Evolutionary conservation across 2,329 filamentous ascomycete genomes (phyloP).

Genomic region (Penicillium sp.): DNA sequence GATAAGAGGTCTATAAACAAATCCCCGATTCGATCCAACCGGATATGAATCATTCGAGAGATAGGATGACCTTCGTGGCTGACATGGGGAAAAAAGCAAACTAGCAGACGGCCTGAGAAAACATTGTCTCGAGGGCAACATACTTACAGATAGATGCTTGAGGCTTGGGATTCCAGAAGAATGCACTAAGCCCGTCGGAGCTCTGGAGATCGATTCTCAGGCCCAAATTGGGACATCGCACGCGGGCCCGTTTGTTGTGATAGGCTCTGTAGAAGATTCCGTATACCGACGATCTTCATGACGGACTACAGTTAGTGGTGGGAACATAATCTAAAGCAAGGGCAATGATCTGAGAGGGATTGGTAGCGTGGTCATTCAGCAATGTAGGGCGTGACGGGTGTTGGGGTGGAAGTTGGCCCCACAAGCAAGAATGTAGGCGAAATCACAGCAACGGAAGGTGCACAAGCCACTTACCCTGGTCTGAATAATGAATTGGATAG

Average conservation of each 20-base stretch:
- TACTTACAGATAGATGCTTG: slow-evolving; percentile 19
- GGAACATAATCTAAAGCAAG: background rate
- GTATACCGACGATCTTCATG: slow-evolving; percentile 17
- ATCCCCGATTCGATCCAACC: slow-evolving; percentile 10
- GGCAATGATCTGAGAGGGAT: background rate
- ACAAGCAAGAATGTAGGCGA: slow-evolving; percentile 19
- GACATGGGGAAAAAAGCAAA: slow-evolving; percentile 2
- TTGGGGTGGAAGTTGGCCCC: slow-evolving; percentile 11
- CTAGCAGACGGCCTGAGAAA: too few relatives aligned
- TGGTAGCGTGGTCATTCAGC: slow-evolving; percentile 10
- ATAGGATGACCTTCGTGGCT: slow-evolving; percentile 3
- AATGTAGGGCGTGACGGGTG: slow-evolving; percentile 22
- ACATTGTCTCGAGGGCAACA: background rate
- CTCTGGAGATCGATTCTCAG: slow-evolving; percentile 4
- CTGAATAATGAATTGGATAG: background rate
- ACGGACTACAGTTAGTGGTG: slow-evolving; percentile 1
- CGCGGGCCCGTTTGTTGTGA: slow-evolving; percentile 17
- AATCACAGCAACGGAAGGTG: slow-evolving; percentile 5
- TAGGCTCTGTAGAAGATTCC: slow-evolving; percentile 17
- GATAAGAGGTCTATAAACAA: background rate
- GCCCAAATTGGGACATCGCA: slow-evolving; percentile 6
- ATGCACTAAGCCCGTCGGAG: background rate
- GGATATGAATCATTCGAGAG: slow-evolving; percentile 7
- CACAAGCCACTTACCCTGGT: background rate
- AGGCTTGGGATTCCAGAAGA: slow-evolving; percentile 12